Evolutionary conservation across 78 protist genomes (phyloP), one percentile per base, ranked within the genome.

Genomic region (Monosiga brevicollis): DNA sequence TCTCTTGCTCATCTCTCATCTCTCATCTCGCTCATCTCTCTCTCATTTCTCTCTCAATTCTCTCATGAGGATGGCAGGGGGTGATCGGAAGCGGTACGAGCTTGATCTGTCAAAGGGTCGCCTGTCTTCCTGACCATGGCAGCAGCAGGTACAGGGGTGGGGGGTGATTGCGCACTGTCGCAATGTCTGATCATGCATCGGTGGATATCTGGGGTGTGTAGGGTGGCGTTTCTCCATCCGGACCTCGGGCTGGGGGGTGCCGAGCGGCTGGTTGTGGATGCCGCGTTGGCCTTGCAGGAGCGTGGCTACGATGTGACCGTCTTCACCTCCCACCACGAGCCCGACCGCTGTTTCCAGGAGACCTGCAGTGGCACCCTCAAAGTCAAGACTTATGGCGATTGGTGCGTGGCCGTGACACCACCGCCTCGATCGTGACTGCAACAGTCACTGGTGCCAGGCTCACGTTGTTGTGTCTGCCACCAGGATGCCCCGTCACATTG

Each of bases 201-300:
- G 29, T 49, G 29, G 6, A 20, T 6, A 6, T 49, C 62, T 49
- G 62, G 29, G 15, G 15, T 20, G 29, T 20, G 29, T 49, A 49
- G 15, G 29, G 73, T 86, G 22, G 84, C 82, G 32, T 80, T 86
- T 43, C 54, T 80, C 24, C 89, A 86, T 32, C 89, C 89, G 10
- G 89, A 86, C 42, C 79, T 86, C 32, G 89, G 89, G 25, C 72
- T 86, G 0, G 99, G 99, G 6, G 99, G 99, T 0, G 99, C 99
- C 0, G 99, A 98, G 76, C 89, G 98, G 37, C 88, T 96, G 35
- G 96, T 97, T 25, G 95, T 97, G 0, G 98, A 94, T 42, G 93
- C 95, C 10, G 98, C 97, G 1, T 36, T 91, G 1, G 98, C 91
- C 22, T 77, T 93, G 10, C 80, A 91, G 39, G 0, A 25, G 1